Evolutionary conservation across 768 basidiomycete genomes (phyloP).

Genomic region (Lyophyllum atratum): DNA sequence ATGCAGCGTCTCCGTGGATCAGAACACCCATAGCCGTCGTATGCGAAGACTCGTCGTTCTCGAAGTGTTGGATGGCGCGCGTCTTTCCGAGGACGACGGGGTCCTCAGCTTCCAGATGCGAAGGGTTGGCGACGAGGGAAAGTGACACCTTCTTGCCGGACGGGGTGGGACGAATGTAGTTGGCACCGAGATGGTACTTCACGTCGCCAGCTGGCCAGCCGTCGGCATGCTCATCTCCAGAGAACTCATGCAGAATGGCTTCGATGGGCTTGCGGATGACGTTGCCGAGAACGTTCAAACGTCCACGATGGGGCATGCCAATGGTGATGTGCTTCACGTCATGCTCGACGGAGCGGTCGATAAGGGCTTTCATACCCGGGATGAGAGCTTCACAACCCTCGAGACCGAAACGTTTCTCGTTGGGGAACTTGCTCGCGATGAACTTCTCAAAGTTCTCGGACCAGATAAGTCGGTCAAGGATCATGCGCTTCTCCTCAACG

Average conservation of each 20-base stretch:
- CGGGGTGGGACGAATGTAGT: conserved; percentile 97
- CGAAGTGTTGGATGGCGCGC: conserved; percentile 94
- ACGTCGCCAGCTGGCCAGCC: conserved; percentile 93
- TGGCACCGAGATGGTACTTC: conserved; percentile 98
- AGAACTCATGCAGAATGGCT: conserved; percentile 97
- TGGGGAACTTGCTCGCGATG: conserved; percentile 97
- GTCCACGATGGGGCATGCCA: conserved; percentile 99
- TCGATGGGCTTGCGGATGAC: conserved; percentile 99
- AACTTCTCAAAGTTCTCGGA: conserved; percentile 99
- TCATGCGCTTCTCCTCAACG: conserved; percentile 98
- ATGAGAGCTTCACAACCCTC: conserved; percentile 98
- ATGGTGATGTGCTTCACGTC: conserved; percentile 96
- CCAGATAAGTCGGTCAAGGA: conserved; percentile 98
- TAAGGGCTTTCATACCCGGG: conserved; percentile 99
- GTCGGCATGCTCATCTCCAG: conserved; percentile 63
- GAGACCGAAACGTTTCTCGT: conserved; percentile 98
- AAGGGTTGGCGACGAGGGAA: conserved; percentile 97
- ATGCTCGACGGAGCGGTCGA: conserved; percentile 95
- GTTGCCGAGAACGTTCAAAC: conserved; percentile 96
- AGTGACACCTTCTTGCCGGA: conserved; percentile 97
- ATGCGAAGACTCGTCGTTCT: conserved; percentile 79
- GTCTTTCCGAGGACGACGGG: conserved; percentile 99
- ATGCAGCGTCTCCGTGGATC: conserved; percentile 97
- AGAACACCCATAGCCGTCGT: conserved; percentile 92
- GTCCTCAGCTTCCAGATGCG: conserved; percentile 96